Conservation (phyloP, 2,329 filamentous ascomycete genomes). For the Penicillium occitanis region DNA sequence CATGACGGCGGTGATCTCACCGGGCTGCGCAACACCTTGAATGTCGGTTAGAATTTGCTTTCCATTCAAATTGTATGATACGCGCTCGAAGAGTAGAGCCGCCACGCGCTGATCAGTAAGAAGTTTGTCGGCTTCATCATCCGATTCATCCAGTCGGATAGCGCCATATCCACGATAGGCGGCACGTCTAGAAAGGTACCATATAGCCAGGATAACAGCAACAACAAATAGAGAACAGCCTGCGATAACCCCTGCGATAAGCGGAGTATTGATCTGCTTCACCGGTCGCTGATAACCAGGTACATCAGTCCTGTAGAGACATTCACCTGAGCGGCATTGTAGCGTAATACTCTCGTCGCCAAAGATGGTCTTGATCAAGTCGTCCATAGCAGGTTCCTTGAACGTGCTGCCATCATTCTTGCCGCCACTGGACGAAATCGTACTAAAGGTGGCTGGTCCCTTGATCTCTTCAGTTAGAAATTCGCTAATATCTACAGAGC, state of each 20-base stretch:
- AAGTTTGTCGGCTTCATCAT: constrained; percentile 80
- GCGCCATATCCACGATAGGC: constrained; percentile 62
- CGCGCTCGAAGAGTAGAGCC: constrained; percentile 81
- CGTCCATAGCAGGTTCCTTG: constrained; percentile 88
- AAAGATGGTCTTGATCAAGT: constrained; percentile 82
- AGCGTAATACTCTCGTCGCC: constrained; percentile 87
- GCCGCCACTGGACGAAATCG: constrained; percentile 56
- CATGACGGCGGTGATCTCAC: constrained; percentile 98
- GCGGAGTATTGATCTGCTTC: constrained; percentile 93
- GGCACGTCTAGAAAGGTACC: constrained; percentile 81
- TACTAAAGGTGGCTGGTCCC: constrained; percentile 82
- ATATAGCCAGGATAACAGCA: constrained; percentile 76
- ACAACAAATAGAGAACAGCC: constrained; percentile 82
- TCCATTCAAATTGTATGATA: constrained; percentile 82
- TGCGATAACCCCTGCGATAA: constrained; percentile 92
- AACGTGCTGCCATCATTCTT: constrained; percentile 76
- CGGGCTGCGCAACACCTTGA: constrained; percentile 83
- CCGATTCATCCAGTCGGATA: constrained; percentile 83
- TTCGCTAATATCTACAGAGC: constrained; percentile 87
- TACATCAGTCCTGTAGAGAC: constrained; percentile 86
- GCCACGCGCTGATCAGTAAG: constrained; percentile 91
- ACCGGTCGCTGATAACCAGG: constrained; percentile 86
- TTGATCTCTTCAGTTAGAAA: constrained; percentile 81
- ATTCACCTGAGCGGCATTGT: constrained; percentile 82
- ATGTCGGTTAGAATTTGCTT: constrained; percentile 80